These are phyloP conservation scores for Anethum foeniculum DNA, from an alignment of 140 eudicot species.

Conservation along the genomic window DNA sequence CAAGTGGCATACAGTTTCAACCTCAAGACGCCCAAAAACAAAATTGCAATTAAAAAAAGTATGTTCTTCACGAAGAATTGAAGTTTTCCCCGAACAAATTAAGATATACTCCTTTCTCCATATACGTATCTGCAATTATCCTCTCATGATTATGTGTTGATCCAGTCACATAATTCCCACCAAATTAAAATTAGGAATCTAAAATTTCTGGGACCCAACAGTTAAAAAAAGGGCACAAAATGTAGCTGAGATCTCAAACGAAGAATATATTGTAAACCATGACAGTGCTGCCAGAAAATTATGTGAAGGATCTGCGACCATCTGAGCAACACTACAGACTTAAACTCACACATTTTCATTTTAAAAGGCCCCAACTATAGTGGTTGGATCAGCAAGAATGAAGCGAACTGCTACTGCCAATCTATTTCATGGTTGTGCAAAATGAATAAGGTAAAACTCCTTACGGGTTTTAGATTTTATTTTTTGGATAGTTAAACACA, in stretches of 20 bases:
- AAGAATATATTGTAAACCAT: not conserved
- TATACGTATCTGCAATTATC: not conserved
- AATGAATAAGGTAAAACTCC: not conserved
- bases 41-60: not conserved
- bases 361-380: not conserved
- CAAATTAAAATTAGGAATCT: not conserved
- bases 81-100: not conserved
- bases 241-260: not conserved
- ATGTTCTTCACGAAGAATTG: not conserved
- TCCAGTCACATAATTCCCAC: not conserved
- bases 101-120: not conserved
- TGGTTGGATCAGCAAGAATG: not conserved
- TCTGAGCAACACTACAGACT: not conserved
- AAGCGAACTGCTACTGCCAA: constrained; percentile 1
- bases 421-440: not conserved
- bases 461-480: not conserved
- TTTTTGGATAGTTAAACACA: no score
- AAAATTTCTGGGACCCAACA: not conserved
- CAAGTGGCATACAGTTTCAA: not conserved
- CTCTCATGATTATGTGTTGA: not conserved
- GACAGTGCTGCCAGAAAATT: not conserved
- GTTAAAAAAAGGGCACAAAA: not conserved
- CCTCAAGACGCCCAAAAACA: not conserved
- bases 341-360: not conserved
- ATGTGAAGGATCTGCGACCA: not conserved